Evolutionary conservation across 1,284 basidiomycete species (phyloP), one percentile per base, ranked within the genome.

Genomic region (Lentinula novae-zelandiae): DNA sequence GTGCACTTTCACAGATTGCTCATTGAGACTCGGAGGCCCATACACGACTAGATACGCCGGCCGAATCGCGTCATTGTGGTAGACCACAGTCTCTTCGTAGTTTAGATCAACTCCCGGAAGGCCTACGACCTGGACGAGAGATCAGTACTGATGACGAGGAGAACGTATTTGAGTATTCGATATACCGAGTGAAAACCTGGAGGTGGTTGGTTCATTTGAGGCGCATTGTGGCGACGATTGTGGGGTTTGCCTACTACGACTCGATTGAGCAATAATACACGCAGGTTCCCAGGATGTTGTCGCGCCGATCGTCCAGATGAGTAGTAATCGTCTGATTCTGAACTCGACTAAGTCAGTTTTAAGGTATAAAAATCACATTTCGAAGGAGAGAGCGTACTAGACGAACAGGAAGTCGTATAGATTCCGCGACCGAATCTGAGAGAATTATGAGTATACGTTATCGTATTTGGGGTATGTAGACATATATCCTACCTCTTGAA

Each of bases 241-340:
- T 76, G 75, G 40, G 84, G 72, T 65, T 76, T 83, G 2, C 85
- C 85, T 40, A 85, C 79, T 20, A 86, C 76, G n/a, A 87, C 86
- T 27, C 83, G 79, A 66, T 77, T 84, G 48, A 85, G 72, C 10
- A 87, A 71, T 57, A 84, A 68, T 7, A 80, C 79, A 38, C 34
- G 51, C 51, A 38, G 51, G 17, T 34, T 20, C 15, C n/a, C n/a
- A 53, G 51, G 22, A 40, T 56, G 31, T 49, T 52, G 54, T 22
- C 40, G 44, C 40, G 66, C 48, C 75, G 69, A 22, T 76, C 73
- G 7, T 71, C 65, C 63, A 78, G 83, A 40, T 65, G 65, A 22
- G 73, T 27, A 69, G 65, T 87, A 87, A 66, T 85, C 84, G 62
- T 86, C 85, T 44, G 85, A 84, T 68, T 87, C 84, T 86, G 65